Base-by-base conservation (phyloP, 2,329 filamentous ascomycete genomes). In the Alternaria sp. region DNA sequence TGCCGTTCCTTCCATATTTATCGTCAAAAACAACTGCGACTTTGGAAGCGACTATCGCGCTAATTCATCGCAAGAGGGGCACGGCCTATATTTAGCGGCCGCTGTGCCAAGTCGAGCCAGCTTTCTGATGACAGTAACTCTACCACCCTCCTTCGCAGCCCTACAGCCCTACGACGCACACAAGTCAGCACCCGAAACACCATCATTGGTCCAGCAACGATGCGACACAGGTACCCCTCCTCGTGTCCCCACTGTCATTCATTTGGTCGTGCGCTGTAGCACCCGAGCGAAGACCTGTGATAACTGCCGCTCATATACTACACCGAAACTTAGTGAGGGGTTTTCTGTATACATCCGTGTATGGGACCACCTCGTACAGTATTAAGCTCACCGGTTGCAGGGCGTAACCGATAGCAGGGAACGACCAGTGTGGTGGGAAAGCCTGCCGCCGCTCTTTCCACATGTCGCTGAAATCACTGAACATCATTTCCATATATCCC, bases 71-170 rank as follows among this genome's bases (percentile, higher is more conserved):
- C 41, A 37, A 41, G 56, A 55, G 47, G 26, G 41, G 46, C 11
- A 64, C n/a, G 58, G 55, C 55, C 72, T 76, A 77, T 76, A 71
- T 76, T 76, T 75, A 72, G 71, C 55, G 63, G 28, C 65, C 62
- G 58, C 60, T 25, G 47, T 55, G 65, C 61, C 59, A 58, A 63
- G 62, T 56, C 21, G 44, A 65, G 61, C 70, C 64, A 70, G 63
- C 64, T 67, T 65, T 65, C 67, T 66, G 49, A 68, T 63, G 53
- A 68, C 63, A 69, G 63, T 65, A 18, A 43, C 43, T 58, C 47
- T 45, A 25, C 33, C 59, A 49, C 28, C 47, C 45, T 30, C 49
- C 50, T 30, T 56, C 46, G 43, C 63, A 69, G 63, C 68, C 64
- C 64, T 67, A 66, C 66, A 71, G 71, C 69, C 71, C 67, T 73